Conservation (phyloP, 2,329 filamentous ascomycete species). For the Cylindrodendrum hubeiense region DNA sequence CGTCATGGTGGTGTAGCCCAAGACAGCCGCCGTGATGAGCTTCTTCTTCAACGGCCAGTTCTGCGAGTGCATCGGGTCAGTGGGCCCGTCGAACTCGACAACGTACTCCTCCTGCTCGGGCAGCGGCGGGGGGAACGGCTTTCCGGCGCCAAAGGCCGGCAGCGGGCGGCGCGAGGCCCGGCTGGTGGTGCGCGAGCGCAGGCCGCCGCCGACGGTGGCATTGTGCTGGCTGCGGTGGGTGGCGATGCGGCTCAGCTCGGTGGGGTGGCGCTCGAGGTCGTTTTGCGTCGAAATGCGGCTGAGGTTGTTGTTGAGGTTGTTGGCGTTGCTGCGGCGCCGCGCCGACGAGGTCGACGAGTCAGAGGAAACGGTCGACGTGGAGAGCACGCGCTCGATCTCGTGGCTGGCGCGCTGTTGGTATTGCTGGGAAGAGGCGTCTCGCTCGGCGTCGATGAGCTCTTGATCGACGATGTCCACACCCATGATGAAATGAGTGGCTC, state of each 20-base stretch:
- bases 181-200: slow-evolving; percentile 52
- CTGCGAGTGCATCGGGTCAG: slow-evolving; percentile 87
- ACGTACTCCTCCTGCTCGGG: slow-evolving; percentile 82
- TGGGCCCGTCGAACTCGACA: slow-evolving; percentile 85
- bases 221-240: slow-evolving; percentile 79
- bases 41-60: slow-evolving; percentile 89
- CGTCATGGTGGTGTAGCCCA: slow-evolving; percentile 80
- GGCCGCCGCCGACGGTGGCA: slow-evolving; percentile 73
- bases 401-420: slow-evolving; percentile 58
- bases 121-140: slow-evolving; percentile 77
- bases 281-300: slow-evolving; percentile 73
- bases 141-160: slow-evolving; percentile 79
- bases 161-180: slow-evolving; percentile 69
- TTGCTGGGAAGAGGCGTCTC: slow-evolving; percentile 61
- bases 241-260: slow-evolving; percentile 77
- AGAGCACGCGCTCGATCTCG: slow-evolving; percentile 72
- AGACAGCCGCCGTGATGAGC: slow-evolving; percentile 74
- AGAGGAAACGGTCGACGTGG: slow-evolving; percentile 63
- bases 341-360: slow-evolving; percentile 56
- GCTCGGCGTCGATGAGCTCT: slow-evolving; percentile 66
- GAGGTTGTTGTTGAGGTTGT: slow-evolving; percentile 59
- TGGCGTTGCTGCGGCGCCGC: slow-evolving; percentile 38
- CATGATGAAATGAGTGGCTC: slow-evolving; percentile 44
- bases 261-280: slow-evolving; percentile 78
- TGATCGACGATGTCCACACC: slow-evolving; percentile 66